phyloP scores from a whole-genome alignment of 352 stramenopile genomes.

The Phytophthora nicotianae region DNA sequence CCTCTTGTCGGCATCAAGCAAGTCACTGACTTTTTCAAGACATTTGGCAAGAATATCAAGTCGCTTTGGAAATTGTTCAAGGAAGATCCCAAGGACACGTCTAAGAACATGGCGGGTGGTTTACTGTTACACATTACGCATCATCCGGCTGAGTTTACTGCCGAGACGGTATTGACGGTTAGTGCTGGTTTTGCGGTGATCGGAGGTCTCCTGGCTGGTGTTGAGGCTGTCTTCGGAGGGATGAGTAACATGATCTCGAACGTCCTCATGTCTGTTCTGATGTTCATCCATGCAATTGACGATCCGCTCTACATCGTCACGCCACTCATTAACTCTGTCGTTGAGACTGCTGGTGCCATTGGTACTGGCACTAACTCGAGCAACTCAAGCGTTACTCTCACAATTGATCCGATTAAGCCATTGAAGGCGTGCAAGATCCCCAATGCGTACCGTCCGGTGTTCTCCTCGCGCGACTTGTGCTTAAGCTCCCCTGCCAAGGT shows the following conservation, averaged over 20 bases:
- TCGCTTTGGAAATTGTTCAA: slow-evolving; percentile 20
- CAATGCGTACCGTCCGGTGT: slow-evolving; percentile 13
- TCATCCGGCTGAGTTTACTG: slow-evolving; percentile 29
- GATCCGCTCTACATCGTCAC: slow-evolving; percentile 34
- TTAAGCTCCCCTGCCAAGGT: slow-evolving; percentile 17
- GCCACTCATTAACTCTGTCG: slow-evolving; percentile 25
- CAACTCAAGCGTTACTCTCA: slow-evolving; percentile 7
- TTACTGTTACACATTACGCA: slow-evolving; percentile 30
- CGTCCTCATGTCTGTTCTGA: slow-evolving; percentile 23
- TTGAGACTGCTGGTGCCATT: slow-evolving; percentile 18
- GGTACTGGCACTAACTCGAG: slow-evolving; percentile 7
- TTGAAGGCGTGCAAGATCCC: slow-evolving; percentile 21
- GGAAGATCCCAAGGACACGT: slow-evolving; percentile 26
- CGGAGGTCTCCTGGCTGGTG: slow-evolving; percentile 20
- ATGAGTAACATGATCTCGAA: slow-evolving; percentile 32
- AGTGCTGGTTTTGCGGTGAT: slow-evolving; percentile 27
- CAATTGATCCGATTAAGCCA: slow-evolving; percentile 12
- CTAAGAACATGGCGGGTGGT: slow-evolving; percentile 28
- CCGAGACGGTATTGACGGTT: slow-evolving; percentile 26
- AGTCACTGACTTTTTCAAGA: slow-evolving; percentile 19
- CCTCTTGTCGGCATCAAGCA: slow-evolving; percentile 25
- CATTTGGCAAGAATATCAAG: slow-evolving; percentile 24
- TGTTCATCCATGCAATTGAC: slow-evolving; percentile 34
- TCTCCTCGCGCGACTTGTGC: slow-evolving; percentile 31
- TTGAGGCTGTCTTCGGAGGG: slow-evolving; percentile 17